Percentiles rank a stretch among this genome's conserved stretches.
These are phyloP conservation scores for Diaporthe citrichinensis DNA, from an alignment of 2,329 filamentous ascomycete species.

Conservation along the genomic window DNA sequence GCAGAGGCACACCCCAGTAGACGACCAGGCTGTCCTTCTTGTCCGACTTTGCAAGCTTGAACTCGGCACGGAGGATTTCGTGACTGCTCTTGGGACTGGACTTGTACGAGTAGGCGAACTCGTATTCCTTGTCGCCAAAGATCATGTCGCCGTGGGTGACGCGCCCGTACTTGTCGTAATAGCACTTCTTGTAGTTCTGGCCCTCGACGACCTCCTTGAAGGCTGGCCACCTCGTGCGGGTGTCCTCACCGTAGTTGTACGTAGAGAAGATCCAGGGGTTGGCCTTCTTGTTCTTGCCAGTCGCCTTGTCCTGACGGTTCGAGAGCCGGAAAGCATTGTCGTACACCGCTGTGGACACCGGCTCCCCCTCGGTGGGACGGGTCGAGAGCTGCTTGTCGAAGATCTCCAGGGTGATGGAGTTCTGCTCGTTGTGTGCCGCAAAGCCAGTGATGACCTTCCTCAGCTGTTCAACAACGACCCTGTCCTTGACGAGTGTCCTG, in stretches of 20 bases:
- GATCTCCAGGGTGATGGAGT: constrained; percentile 48
- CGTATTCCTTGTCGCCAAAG: constrained; percentile 48
- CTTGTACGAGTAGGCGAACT: constrained; percentile 55
- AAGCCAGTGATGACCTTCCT: constrained; percentile 53
- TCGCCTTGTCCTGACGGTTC: constrained; percentile 44
- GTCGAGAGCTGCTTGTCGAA: constrained; percentile 48
- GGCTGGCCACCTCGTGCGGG: constrained; percentile 45
- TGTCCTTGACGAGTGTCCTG: constrained; percentile 48
- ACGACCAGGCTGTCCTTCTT: constrained; percentile 50
- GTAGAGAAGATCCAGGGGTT: constrained; percentile 42
- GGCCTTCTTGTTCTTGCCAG: constrained; percentile 40
- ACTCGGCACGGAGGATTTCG: constrained; percentile 53
- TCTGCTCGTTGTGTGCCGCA: constrained; percentile 45
- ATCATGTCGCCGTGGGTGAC: constrained; percentile 50
- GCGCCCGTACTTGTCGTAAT: constrained; percentile 54
- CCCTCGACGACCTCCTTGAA: constrained; percentile 47
- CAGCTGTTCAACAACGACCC: constrained; percentile 50
- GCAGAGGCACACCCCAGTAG: constrained; percentile 52
- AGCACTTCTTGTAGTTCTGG: constrained; percentile 46
- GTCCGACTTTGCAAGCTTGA: constrained; percentile 42
- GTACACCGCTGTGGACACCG: constrained; percentile 48
- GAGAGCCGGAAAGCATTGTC: constrained; percentile 48
- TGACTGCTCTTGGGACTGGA: constrained; percentile 50
- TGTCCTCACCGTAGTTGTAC: constrained; percentile 47
- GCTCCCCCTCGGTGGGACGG: constrained; percentile 43